Evolutionary conservation across 768 basidiomycete genomes (phyloP).

Genomic region (Auriscalpium vulgare): DNA sequence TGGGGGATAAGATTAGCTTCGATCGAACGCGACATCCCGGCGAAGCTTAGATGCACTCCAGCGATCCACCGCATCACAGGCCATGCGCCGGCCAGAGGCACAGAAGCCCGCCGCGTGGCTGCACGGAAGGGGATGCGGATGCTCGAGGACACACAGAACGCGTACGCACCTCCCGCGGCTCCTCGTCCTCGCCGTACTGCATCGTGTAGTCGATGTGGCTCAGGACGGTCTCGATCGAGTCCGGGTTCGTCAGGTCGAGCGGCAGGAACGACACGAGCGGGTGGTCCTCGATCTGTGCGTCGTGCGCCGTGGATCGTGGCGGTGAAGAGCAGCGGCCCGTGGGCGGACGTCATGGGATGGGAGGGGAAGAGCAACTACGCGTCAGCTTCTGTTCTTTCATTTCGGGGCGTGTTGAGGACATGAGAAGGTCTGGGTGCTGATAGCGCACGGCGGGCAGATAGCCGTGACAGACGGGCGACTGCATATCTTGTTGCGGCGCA

Average conservation of each 20-base stretch:
- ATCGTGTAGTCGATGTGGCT: constrained; percentile 97
- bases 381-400: too few species aligned
- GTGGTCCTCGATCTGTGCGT: constrained; percentile 90
- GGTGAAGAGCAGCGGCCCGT: constrained; percentile 5
- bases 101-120: neutral
- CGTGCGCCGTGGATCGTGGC: constrained; percentile 6
- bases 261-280: constrained; percentile 96
- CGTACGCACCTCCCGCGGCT: constrained; percentile 77
- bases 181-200: constrained; percentile 98
- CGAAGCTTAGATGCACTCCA: neutral
- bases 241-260: constrained; percentile 81
- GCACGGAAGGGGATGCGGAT: neutral
- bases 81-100: neutral
- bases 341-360: neutral
- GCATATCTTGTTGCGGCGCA: too few species aligned
- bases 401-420: too few species aligned
- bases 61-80: constrained; percentile 4
- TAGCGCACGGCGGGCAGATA: neutral
- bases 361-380: neutral
- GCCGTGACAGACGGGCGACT: too few species aligned
- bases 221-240: constrained; percentile 83
- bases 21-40: constrained; percentile 2
- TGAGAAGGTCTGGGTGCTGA: neutral
- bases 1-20: neutral
- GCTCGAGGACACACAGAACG: neutral